Evolutionary conservation across 805 yeast species (phyloP).

Genomic region (Ogataea angusta): DNA sequence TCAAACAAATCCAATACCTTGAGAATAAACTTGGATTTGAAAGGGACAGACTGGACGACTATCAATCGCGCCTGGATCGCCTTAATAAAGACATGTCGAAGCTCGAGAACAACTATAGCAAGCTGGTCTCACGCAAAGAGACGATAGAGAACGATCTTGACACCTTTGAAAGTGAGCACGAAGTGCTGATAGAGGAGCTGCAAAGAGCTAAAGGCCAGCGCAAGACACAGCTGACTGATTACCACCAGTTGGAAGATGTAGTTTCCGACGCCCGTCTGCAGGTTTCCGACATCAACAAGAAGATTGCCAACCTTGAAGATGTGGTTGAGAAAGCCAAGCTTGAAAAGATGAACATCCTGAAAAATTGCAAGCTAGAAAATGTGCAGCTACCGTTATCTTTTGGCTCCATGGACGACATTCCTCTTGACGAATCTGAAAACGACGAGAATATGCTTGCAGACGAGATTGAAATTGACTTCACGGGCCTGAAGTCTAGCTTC

Average conservation of each 20-base stretch:
- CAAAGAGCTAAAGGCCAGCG: slow-evolving; percentile 15
- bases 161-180: slow-evolving; percentile 39
- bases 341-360: slow-evolving; percentile 57
- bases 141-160: slow-evolving; percentile 34
- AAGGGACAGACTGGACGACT: slow-evolving; percentile 52
- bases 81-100: slow-evolving; percentile 39
- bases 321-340: slow-evolving; percentile 49
- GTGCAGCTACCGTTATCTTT: slow-evolving; percentile 58
- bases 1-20: slow-evolving; percentile 58
- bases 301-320: slow-evolving; percentile 45
- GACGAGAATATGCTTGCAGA: slow-evolving; percentile 35
- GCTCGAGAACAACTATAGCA: slow-evolving; percentile 34
- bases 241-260: slow-evolving; percentile 29
- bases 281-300: slow-evolving; percentile 30
- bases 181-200: slow-evolving; percentile 36
- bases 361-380: slow-evolving; percentile 72
- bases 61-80: slow-evolving; percentile 43
- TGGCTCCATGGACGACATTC: slow-evolving; percentile 59
- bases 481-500: slow-evolving; percentile 40
- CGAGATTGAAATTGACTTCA: slow-evolving; percentile 54
- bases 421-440: slow-evolving; percentile 50
- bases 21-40: slow-evolving; percentile 66
- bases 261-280: slow-evolving; percentile 32
- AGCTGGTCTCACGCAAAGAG: slow-evolving; percentile 34
- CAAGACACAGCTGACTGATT: slow-evolving; percentile 15